phyloP scores from a whole-genome alignment of 306 rosid species.

The Citrullus colocynthis region DNA sequence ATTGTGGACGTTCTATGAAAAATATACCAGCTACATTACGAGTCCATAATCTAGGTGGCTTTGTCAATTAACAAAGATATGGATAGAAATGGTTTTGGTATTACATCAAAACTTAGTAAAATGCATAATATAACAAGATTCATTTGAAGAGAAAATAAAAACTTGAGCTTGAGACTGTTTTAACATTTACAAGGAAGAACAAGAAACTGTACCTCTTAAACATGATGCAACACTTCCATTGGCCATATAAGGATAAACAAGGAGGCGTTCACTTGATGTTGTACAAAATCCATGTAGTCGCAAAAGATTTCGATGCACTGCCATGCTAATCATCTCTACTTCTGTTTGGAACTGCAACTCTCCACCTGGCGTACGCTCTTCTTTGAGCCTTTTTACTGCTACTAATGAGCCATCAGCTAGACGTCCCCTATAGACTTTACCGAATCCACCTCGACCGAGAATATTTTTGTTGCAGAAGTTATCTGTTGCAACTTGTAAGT shows the following conservation, averaged over 20 bases:
- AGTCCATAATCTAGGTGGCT: neutral
- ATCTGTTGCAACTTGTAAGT: slow-evolving; percentile 15
- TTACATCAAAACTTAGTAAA: neutral
- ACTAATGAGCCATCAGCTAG: slow-evolving; percentile 13
- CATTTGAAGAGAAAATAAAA: neutral
- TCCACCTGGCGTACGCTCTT: slow-evolving; percentile 17
- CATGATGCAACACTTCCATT: slow-evolving; percentile 18
- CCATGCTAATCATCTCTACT: slow-evolving; percentile 18
- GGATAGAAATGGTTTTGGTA: neutral
- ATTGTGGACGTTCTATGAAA: slow-evolving; percentile 11
- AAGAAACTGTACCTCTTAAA: slow-evolving; percentile 5
- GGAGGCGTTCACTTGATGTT: slow-evolving; percentile 9
- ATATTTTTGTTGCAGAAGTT: slow-evolving; percentile 14
- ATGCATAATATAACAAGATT: neutral
- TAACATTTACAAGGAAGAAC: neutral
- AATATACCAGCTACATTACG: neutral
- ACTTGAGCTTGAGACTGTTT: neutral
- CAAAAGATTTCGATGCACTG: slow-evolving; percentile 15
- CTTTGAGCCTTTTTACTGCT: slow-evolving; percentile 17
- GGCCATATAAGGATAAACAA: slow-evolving; percentile 18
- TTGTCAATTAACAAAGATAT: neutral
- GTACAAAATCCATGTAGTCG: slow-evolving; percentile 11
- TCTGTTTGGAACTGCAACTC: slow-evolving; percentile 17
- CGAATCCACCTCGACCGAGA: slow-evolving; percentile 17
- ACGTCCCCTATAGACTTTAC: slow-evolving; percentile 13